A percentile compares a stretch with the other conserved stretches of the same genome.
Conservation (phyloP, 805 yeast genomes). For the Nakazawaea holstii region DNA sequence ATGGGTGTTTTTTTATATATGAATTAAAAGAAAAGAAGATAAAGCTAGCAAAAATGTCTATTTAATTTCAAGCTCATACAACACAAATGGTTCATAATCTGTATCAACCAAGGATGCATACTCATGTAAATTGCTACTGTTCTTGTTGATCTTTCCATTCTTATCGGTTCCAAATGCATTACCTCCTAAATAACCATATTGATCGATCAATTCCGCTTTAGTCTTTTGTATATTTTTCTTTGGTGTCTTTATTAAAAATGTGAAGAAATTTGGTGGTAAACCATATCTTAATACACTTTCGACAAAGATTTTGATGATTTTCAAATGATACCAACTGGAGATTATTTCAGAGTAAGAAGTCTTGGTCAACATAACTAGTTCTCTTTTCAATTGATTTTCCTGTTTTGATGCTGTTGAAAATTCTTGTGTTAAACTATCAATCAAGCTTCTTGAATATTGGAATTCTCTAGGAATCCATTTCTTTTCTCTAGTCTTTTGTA, state of each 20-base stretch:
- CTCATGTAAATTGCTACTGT: slow-evolving; percentile 60
- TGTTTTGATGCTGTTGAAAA: slow-evolving; percentile 67
- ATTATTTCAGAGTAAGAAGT: slow-evolving; percentile 88
- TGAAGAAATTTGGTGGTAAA: slow-evolving; percentile 84
- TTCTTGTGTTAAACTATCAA: slow-evolving; percentile 72
- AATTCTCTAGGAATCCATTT: slow-evolving; percentile 94
- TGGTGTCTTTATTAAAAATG: slow-evolving; percentile 40
- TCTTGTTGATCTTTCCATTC: slow-evolving; percentile 60
- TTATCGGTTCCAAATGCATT: slow-evolving; percentile 72
- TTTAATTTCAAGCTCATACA: slow-evolving; percentile 52
- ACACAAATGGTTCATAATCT: slow-evolving; percentile 94
- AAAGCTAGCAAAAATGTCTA: slow-evolving; percentile 12
- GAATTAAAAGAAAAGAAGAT: background rate
- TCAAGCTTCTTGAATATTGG: slow-evolving; percentile 71
- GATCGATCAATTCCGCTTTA: slow-evolving; percentile 61
- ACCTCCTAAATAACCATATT: slow-evolving; percentile 90
- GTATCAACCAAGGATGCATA: slow-evolving; percentile 90
- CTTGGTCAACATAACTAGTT: slow-evolving; percentile 74
- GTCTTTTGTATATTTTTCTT: slow-evolving; percentile 45
- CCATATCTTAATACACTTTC: slow-evolving; percentile 96
- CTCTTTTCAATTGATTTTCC: slow-evolving; percentile 70
- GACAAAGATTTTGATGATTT: slow-evolving; percentile 80
- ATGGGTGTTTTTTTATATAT: background rate
- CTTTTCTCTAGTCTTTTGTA: slow-evolving; percentile 68
- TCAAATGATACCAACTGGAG: slow-evolving; percentile 86